Conservation (phyloP, 768 basidiomycete species). For the Rhodotorula paludigena region DNA sequence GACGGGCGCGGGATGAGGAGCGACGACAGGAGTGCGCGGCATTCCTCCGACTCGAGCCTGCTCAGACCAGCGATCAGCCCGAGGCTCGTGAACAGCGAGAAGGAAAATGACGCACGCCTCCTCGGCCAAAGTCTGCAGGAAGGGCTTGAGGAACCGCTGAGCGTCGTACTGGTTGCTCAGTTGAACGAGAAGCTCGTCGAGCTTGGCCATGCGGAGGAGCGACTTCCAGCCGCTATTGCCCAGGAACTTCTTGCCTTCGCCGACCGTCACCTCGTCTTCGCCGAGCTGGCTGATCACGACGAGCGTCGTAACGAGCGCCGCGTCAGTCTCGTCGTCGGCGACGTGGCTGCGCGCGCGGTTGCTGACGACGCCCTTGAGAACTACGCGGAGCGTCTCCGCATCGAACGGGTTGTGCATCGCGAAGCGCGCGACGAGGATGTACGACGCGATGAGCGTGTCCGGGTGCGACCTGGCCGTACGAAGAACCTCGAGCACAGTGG, state of each 20-base stretch:
- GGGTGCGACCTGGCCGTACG: slow-evolving; percentile 26
- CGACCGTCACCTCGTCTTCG: slow-evolving; percentile 46
- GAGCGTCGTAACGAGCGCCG: slow-evolving; percentile 57
- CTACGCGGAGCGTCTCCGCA: slow-evolving; percentile 57
- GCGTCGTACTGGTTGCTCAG: slow-evolving; percentile 54
- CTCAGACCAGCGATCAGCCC: not conserved
- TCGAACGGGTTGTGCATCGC: slow-evolving; percentile 63
- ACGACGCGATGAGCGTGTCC: slow-evolving; percentile 48
- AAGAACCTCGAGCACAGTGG: slow-evolving; percentile 41
- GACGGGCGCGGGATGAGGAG: slow-evolving; percentile 22
- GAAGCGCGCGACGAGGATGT: slow-evolving; percentile 66
- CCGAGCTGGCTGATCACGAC: slow-evolving; percentile 55
- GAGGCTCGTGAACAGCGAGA: not conserved
- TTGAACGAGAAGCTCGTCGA: slow-evolving; percentile 54
- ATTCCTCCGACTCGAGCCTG: slow-evolving; percentile 21
- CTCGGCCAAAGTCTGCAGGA: slow-evolving; percentile 35
- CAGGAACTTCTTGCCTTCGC: slow-evolving; percentile 58
- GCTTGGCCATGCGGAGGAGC: slow-evolving; percentile 42
- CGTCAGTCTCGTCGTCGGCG: slow-evolving; percentile 35
- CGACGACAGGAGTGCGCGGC: slow-evolving; percentile 16
- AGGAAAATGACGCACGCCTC: slow-evolving; percentile 12
- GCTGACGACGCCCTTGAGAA: slow-evolving; percentile 55
- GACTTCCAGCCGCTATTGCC: slow-evolving; percentile 49
- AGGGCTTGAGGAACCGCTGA: slow-evolving; percentile 54
- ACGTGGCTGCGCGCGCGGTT: slow-evolving; percentile 49